Conservation (phyloP, 192 early-diverging fungal genomes). For the Entrophospora sp. region DNA sequence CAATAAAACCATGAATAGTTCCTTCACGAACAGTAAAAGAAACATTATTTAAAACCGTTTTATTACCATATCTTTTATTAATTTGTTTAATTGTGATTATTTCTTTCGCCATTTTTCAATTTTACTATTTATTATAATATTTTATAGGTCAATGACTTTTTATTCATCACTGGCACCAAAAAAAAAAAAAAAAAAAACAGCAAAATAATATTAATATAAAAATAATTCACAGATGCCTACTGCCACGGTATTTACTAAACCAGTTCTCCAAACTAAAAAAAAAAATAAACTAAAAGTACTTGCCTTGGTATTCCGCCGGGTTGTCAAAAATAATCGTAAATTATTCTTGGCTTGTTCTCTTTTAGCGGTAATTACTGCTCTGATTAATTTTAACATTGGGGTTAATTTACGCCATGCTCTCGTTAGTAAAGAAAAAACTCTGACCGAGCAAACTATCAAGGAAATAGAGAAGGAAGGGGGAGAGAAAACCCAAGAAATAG, state of each 20-base stretch:
- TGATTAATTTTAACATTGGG: neutral
- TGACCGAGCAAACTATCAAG: too few species aligned
- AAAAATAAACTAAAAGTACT: neutral
- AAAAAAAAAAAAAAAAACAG: too few species aligned
- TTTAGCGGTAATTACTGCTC: neutral
- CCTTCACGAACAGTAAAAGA: neutral
- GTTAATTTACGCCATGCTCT: neutral
- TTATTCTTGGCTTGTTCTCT: neutral
- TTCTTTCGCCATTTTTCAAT: neutral
- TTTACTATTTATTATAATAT: neutral
- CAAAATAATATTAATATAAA: neutral
- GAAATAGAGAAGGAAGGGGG: too few species aligned
- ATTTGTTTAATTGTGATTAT: slow-evolving; percentile 2
- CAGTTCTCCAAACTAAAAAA: slow-evolving; percentile 8
- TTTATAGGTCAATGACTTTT: neutral
- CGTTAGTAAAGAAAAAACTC: too few species aligned
- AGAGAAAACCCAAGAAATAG: too few species aligned
- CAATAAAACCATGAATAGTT: slow-evolving; percentile 40
- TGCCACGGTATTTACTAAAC: neutral
- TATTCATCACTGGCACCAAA: too few species aligned
- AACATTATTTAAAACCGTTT: slow-evolving; percentile 3
- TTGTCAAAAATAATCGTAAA: slow-evolving; percentile 3
- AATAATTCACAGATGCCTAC: neutral
- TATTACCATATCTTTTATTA: neutral
- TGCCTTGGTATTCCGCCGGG: neutral